phyloP scores from a whole-genome alignment of 78 protist species.

The Bigelowiella natans region DNA sequence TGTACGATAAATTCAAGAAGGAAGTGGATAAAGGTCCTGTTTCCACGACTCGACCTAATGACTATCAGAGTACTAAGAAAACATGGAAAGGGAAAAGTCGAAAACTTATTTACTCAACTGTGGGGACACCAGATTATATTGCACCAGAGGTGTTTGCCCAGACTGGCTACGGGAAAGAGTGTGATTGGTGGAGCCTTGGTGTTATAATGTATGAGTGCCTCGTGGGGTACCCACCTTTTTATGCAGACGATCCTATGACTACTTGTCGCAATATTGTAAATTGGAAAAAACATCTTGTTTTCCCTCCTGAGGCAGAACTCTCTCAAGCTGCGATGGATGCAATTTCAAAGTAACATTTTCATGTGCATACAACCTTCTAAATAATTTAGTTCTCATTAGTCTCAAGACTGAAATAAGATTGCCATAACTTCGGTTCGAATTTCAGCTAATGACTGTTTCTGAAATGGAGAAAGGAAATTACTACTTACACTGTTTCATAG shows the following conservation, averaged over 20 bases:
- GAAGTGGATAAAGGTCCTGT: background rate
- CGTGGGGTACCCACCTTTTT: slow-evolving; percentile 64
- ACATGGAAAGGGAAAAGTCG: background rate
- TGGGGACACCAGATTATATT: slow-evolving; percentile 56
- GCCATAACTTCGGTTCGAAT: too few species aligned
- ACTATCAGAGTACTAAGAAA: background rate
- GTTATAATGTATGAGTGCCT: slow-evolving; percentile 67
- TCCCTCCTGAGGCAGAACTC: background rate
- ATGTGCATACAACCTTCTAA: too few species aligned
- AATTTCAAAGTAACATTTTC: background rate
- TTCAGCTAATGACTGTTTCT: too few species aligned
- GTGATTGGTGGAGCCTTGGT: slow-evolving; percentile 71
- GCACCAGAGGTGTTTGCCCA: slow-evolving; percentile 56
- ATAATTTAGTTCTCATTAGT: too few species aligned
- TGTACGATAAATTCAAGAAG: background rate
- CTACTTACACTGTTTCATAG: too few species aligned
- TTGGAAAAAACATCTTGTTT: slow-evolving; percentile 1
- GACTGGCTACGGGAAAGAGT: slow-evolving; percentile 43
- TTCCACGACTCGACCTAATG: background rate
- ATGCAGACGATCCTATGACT: slow-evolving; percentile 24
- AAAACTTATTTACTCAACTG: background rate
- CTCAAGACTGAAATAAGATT: too few species aligned
- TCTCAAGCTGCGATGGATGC: background rate
- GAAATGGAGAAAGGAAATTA: too few species aligned
- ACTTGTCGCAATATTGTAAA: slow-evolving; percentile 51